Conservation (phyloP, 495 filamentous ascomycete species). For the Parachaetomium inaequale region DNA sequence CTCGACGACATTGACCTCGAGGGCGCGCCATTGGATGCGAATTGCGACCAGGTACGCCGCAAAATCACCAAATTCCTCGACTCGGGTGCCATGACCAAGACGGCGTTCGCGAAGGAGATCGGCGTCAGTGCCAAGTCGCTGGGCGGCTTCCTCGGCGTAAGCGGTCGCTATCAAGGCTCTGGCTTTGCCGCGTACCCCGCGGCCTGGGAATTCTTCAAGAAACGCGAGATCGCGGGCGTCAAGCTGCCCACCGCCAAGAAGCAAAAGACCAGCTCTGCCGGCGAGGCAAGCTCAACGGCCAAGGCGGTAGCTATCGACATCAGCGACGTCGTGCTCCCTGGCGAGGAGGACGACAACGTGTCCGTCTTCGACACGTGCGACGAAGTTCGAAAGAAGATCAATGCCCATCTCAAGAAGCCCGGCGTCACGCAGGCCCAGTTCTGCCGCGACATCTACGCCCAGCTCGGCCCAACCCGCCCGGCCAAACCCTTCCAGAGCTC, state of each 20-base stretch:
- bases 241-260: slow-evolving; percentile 34
- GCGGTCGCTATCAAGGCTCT: slow-evolving; percentile 33
- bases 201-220: slow-evolving; percentile 37
- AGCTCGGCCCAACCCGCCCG: slow-evolving; percentile 22
- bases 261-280: slow-evolving; percentile 20
- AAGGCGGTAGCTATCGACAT: slow-evolving; percentile 30
- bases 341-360: slow-evolving; percentile 43
- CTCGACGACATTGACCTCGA: slow-evolving; percentile 27
- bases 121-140: slow-evolving; percentile 35
- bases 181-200: slow-evolving; percentile 26
- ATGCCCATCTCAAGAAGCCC: slow-evolving; percentile 44
- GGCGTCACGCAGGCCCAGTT: slow-evolving; percentile 53
- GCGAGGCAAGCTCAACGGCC: slow-evolving; percentile 5
- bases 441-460: slow-evolving; percentile 44
- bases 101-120: slow-evolving; percentile 43
- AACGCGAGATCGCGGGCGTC: slow-evolving; percentile 31
- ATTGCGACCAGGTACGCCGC: slow-evolving; percentile 41
- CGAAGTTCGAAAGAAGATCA: slow-evolving; percentile 54
- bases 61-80: slow-evolving; percentile 45
- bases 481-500: slow-evolving; percentile 26
- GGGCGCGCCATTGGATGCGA: slow-evolving; percentile 21
- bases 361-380: slow-evolving; percentile 55
- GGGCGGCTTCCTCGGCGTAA: slow-evolving; percentile 37
- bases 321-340: slow-evolving; percentile 36
- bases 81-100: slow-evolving; percentile 46